Conservation (phyloP, 345 rosid species). For the Pugionium cornutum region DNA sequence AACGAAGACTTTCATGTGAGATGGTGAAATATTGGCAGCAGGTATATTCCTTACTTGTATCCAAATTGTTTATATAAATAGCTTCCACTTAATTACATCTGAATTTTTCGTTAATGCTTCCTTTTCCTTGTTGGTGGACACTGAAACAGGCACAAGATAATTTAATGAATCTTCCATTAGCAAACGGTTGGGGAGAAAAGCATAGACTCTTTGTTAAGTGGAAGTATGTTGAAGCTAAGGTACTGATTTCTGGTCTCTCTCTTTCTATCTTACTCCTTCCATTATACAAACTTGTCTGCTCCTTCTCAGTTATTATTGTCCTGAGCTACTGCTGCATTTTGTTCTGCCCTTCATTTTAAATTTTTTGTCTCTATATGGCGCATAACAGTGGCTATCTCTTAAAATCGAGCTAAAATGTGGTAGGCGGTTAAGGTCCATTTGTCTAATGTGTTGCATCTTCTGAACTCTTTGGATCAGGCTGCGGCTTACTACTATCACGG, state of each 20-base stretch:
- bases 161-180: conserved; percentile 77
- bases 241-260: conserved; percentile 31
- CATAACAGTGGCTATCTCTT: background rate
- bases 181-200: conserved; percentile 98
- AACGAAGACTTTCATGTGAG: conserved; percentile 98
- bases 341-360: background rate
- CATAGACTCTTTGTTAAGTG: conserved; percentile 86
- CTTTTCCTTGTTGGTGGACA: conserved; percentile 29
- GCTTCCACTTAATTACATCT: background rate
- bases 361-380: conserved; percentile 2
- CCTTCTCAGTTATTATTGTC: background rate
- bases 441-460: conserved; percentile 27
- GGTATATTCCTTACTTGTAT: conserved; percentile 44
- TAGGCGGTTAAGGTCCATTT: conserved; percentile 23
- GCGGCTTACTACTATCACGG: conserved; percentile 99
- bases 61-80: background rate
- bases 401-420: background rate
- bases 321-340: background rate
- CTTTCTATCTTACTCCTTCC: conserved; percentile 10
- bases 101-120: conserved; percentile 17
- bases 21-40: conserved; percentile 99
- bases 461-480: conserved; percentile 55
- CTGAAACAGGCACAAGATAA: conserved; percentile 90
- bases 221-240: conserved; percentile 93
- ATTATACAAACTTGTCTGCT: background rate